phyloP scores from a whole-genome alignment of 495 filamentous ascomycete species.

The Collariella sp. region DNA sequence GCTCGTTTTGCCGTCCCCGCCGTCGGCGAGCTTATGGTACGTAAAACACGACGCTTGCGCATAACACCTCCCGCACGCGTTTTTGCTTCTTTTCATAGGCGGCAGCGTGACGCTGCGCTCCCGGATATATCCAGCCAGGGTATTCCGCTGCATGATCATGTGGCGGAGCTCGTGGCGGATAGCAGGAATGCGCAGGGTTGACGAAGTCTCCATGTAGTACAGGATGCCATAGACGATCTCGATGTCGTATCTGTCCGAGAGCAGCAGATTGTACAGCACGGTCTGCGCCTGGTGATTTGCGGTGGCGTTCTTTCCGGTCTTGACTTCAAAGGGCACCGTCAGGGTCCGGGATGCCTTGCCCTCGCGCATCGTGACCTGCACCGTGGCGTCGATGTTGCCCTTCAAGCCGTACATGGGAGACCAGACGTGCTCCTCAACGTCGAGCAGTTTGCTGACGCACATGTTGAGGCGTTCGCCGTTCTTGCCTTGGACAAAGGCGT shows the following conservation, averaged over 20 bases:
- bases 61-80: constrained; percentile 76
- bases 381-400: constrained; percentile 96
- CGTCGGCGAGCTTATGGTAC: constrained; percentile 86
- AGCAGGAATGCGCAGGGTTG: constrained; percentile 73
- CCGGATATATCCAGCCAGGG: constrained; percentile 73
- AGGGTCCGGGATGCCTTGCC: constrained; percentile 52
- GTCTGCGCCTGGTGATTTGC: constrained; percentile 86
- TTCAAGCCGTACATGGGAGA: constrained; percentile 95
- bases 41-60: constrained; percentile 82
- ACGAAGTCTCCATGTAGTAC: constrained; percentile 87
- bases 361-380: constrained; percentile 78
- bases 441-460: constrained; percentile 85
- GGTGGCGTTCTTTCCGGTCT: constrained; percentile 76
- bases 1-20: constrained; percentile 72
- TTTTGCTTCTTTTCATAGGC: constrained; percentile 70
- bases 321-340: constrained; percentile 87
- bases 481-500: constrained; percentile 69
- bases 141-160: constrained; percentile 95
- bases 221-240: constrained; percentile 81
- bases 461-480: constrained; percentile 63
- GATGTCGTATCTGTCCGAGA: constrained; percentile 92
- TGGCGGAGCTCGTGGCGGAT: constrained; percentile 80
- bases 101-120: constrained; percentile 68
- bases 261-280: constrained; percentile 80
- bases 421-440: constrained; percentile 96